These are phyloP conservation scores for Kazachstania taianensis DNA, from an alignment of 805 yeast species.

Conservation along the genomic window DNA sequence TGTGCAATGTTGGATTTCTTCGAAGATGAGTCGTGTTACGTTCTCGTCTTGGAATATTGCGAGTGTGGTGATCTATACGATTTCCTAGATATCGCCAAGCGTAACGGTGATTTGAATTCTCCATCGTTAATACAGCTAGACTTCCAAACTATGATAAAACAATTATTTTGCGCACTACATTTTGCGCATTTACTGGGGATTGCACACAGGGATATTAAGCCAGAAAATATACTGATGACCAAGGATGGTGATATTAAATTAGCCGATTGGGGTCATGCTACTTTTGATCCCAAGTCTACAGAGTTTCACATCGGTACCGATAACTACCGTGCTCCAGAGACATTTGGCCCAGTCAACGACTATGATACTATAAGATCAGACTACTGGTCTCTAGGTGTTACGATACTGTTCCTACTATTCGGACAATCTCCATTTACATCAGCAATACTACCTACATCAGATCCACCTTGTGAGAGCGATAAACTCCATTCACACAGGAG, in stretches of 20 bases:
- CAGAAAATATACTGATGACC: slow-evolving; percentile 55
- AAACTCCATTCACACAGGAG: background rate
- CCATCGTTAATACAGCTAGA: slow-evolving; percentile 14
- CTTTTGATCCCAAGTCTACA: slow-evolving; percentile 25
- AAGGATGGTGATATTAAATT: slow-evolving; percentile 44
- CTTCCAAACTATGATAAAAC: slow-evolving; percentile 35
- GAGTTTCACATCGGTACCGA: slow-evolving; percentile 59
- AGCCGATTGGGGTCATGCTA: slow-evolving; percentile 69
- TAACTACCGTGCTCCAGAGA: slow-evolving; percentile 88
- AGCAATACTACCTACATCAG: slow-evolving; percentile 6
- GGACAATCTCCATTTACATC: slow-evolving; percentile 72
- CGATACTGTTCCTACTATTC: slow-evolving; percentile 66
- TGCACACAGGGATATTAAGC: slow-evolving; percentile 65
- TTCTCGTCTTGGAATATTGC: slow-evolving; percentile 58
- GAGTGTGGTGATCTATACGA: slow-evolving; percentile 61
- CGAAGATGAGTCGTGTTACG: slow-evolving; percentile 41
- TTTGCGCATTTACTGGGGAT: slow-evolving; percentile 50
- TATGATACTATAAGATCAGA: slow-evolving; percentile 75
- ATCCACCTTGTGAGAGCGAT: background rate
- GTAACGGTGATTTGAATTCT: slow-evolving; percentile 9
- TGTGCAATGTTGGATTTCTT: slow-evolving; percentile 50
- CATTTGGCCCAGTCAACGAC: slow-evolving; percentile 32
- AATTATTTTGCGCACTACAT: slow-evolving; percentile 41
- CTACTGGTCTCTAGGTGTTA: slow-evolving; percentile 81
- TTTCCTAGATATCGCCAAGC: slow-evolving; percentile 22